These are phyloP conservation scores for Salix purpurea DNA, from an alignment of 345 rosid species.

Conservation along the genomic window DNA sequence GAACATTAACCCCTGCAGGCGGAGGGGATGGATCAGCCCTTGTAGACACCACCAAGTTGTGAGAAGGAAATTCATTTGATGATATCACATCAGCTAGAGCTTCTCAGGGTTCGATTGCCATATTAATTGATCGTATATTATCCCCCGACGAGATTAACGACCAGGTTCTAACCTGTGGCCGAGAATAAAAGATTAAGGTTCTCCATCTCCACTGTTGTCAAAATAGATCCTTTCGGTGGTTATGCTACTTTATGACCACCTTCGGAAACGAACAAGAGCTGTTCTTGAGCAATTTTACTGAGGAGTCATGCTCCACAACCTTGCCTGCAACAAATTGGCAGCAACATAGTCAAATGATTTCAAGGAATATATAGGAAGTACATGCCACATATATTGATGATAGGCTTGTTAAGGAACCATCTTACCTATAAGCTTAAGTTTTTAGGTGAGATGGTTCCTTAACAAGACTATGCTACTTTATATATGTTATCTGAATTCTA, in stretches of 20 bases:
- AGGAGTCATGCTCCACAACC: constrained; percentile 42
- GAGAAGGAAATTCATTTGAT: neutral
- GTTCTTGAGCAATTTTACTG: constrained; percentile 45
- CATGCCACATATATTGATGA: neutral
- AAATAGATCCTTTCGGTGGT: constrained; percentile 10
- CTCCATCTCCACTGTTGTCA: neutral
- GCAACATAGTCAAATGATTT: neutral
- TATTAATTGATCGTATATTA: neutral
- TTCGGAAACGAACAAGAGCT: constrained; percentile 58
- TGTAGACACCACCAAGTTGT: neutral
- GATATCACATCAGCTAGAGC: neutral
- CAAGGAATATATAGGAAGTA: neutral
- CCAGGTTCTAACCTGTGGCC: neutral
- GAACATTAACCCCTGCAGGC: neutral
- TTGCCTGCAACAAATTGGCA: constrained; percentile 33
- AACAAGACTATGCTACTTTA: neutral
- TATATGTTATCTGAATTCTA: neutral
- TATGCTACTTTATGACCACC: constrained; percentile 47
- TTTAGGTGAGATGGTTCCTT: too few species aligned
- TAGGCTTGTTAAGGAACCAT: neutral
- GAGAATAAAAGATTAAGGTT: neutral
- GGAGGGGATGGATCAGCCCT: neutral
- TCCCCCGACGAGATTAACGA: neutral
- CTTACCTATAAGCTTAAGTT: too few species aligned
- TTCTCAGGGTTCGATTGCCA: neutral